Evolutionary conservation across 73 alveolate genomes (phyloP), one percentile per base, ranked within the genome.

Genomic region (Effrenium voratum): DNA sequence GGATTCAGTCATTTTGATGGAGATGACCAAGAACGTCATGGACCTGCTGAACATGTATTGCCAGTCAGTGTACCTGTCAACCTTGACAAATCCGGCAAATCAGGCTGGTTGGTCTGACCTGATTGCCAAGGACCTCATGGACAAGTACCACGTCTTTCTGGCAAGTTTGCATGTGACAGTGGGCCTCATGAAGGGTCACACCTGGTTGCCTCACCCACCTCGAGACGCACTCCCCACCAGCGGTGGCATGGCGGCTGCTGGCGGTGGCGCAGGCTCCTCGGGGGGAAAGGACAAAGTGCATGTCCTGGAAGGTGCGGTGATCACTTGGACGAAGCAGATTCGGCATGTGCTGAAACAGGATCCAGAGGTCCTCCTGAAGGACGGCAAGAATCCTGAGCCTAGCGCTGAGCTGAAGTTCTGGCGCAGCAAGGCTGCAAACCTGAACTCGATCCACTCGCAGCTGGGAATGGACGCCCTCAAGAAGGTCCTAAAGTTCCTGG

Each of bases 291-390:
- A 99, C 99, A 99, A 99, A 99, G 99, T 99, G 43, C 99, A 99
- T 92, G 99, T 99, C 34, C 99, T 99, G 87, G 99, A 99, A 99
- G 99, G 99, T 72, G 99, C 99, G 46, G 99, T 99, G 68, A 99
- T 99, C 66, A 99, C 99, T 75, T 99, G 99, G 99, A 99, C 99
- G 45, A 99, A 99, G 95, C 99, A 99, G 99, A 99, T 99, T 99
- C 99, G 99, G 99, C 99, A 99, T 91, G 99, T 99, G 52, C 99
- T 99, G 95, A 99, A 99, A 98, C 99, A 99, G 97, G 98, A 92
- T 75, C 98, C 98, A 0, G 98, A 92, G 81, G 91, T 92, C 66
- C 72, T 92, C 63, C 99, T 99, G 77, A 99, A 99, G 99, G 99
- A 99, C 47, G 99, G 99, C 75, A 99, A 99, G 50, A 99, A 99